phyloP scores from a whole-genome alignment of 139 green algal species.

The Microglena sp. region DNA sequence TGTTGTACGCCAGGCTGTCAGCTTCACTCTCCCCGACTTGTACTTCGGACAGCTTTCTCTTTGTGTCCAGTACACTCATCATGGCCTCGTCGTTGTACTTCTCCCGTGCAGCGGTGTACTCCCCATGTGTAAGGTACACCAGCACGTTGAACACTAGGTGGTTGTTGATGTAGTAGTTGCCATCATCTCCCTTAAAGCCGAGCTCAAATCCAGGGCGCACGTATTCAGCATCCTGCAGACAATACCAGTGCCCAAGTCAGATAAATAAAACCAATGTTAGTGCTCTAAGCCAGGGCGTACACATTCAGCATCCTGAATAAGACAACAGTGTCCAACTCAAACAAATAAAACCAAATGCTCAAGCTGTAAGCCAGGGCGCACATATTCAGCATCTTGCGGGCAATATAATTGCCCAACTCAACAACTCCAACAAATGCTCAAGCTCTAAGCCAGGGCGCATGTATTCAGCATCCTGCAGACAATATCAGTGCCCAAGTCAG shows the following conservation, averaged over 20 bases:
- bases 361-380: neutral
- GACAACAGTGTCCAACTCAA: neutral
- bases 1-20: no score
- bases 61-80: no score
- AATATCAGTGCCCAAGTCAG: no score
- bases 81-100: constrained; percentile 17
- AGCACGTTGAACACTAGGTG: constrained; percentile 91
- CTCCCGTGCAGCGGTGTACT: constrained; percentile 41
- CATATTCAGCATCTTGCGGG: neutral
- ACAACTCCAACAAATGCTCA: no score
- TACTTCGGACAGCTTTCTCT: no score
- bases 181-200: constrained; percentile 42
- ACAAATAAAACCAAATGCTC: neutral
- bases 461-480: no score
- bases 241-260: no score
- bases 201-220: constrained; percentile 78
- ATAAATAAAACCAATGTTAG: no score
- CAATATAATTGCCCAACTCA: neutral
- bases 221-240: constrained; percentile 41
- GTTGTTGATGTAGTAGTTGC: constrained; percentile 84
- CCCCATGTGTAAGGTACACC: constrained; percentile 70
- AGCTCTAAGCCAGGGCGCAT: no score
- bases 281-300: neutral
- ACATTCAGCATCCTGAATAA: neutral
- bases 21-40: no score